phyloP scores from a whole-genome alignment of 306 rosid genomes.

The Oemleria cerasiformis region DNA sequence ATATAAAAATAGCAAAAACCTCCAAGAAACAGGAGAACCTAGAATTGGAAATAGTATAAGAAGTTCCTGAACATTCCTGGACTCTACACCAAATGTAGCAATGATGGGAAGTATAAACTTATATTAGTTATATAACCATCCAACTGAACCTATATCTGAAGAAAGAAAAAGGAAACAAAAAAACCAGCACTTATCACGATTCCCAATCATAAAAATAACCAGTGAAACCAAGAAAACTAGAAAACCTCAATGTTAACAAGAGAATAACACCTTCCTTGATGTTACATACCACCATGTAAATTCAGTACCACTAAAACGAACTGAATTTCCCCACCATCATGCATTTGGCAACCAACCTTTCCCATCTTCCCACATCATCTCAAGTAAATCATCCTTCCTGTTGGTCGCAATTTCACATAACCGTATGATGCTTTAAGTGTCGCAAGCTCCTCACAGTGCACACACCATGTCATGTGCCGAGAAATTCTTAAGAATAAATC shows the following conservation, averaged over 20 bases:
- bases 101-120: constrained; percentile 16
- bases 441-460: constrained; percentile 2
- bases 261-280: constrained; percentile 28
- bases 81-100: constrained; percentile 15
- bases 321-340: constrained; percentile 22
- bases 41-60: constrained; percentile 17
- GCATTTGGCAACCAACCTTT: constrained; percentile 20
- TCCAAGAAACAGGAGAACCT: constrained; percentile 21
- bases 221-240: constrained; percentile 17
- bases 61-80: constrained; percentile 24
- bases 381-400: constrained; percentile 15
- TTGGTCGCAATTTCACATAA: constrained; percentile 24
- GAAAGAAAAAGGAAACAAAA: not conserved
- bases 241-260: constrained; percentile 23
- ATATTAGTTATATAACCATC: constrained; percentile 5
- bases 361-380: constrained; percentile 23
- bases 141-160: constrained; percentile 13
- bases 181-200: constrained; percentile 3
- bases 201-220: constrained; percentile 18
- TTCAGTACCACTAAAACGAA: constrained; percentile 28
- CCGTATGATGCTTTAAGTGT: not conserved
- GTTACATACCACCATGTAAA: constrained; percentile 25
- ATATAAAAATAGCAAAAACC: constrained; percentile 10
- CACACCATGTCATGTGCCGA: constrained; percentile 17
- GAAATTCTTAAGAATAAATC: constrained; percentile 10